These are phyloP conservation scores for Digitaria exilis DNA, from an alignment of 202 grass and related monocot species.

Conservation along the genomic window DNA sequence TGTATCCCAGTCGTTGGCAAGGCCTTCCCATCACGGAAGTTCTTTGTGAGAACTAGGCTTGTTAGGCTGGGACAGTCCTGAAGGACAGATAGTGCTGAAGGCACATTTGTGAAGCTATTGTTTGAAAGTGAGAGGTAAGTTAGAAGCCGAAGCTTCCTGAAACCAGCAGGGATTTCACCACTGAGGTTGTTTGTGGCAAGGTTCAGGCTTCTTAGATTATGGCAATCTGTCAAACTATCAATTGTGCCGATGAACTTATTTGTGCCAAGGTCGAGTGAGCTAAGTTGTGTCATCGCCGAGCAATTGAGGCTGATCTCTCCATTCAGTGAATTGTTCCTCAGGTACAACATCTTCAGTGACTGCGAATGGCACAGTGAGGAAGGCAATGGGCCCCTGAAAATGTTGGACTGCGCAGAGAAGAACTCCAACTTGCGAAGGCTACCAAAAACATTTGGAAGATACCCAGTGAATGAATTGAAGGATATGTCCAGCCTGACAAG, in stretches of 20 bases:
- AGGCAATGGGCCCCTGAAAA: conserved; percentile 69
- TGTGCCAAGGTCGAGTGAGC: conserved; percentile 77
- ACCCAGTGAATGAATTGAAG: conserved; percentile 84
- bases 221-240: conserved; percentile 63
- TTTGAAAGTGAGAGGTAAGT: conserved; percentile 93
- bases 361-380: conserved; percentile 55
- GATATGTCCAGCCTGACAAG: conserved; percentile 80
- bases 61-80: conserved; percentile 69
- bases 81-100: conserved; percentile 77
- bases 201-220: conserved; percentile 72
- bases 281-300: conserved; percentile 63
- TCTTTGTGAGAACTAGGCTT: conserved; percentile 86
- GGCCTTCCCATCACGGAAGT: conserved; percentile 69
- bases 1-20: conserved; percentile 62
- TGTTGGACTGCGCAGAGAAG: conserved; percentile 78
- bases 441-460: conserved; percentile 77
- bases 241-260: conserved; percentile 73
- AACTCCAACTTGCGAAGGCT: conserved; percentile 67
- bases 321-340: conserved; percentile 77
- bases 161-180: conserved; percentile 78
- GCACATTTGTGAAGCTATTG: conserved; percentile 90
- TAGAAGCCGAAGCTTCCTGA: conserved; percentile 72
- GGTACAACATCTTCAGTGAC: conserved; percentile 73
- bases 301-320: conserved; percentile 83
- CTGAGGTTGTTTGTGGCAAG: conserved; percentile 87